Evolutionary conservation across 2,329 filamentous ascomycete species (phyloP), one percentile per base, ranked within the genome.

Genomic region (Cytospora piceae): DNA sequence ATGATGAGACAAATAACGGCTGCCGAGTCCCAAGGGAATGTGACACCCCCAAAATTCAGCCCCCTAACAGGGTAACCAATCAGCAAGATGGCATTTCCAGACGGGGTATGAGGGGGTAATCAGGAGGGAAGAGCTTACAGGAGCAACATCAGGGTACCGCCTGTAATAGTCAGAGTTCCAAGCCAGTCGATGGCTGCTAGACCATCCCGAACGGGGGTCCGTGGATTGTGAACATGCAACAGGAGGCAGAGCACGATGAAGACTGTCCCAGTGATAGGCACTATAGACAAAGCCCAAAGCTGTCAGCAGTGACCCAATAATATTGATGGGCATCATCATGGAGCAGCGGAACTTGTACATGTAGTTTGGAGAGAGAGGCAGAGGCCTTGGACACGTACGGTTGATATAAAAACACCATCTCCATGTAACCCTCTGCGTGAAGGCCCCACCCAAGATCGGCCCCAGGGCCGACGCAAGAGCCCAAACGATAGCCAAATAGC

Each of bases 1-100:
- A 88, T 77, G 59, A 89, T 75, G 27, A 89, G 79, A 70, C 84
- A 86, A 56, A 90, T 75, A 14, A 89, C 85, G 8, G 79, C 81
- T 0, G 85, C 77, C 0, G 85, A 88, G 67, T 76, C 75, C 87
- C 87, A 90, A 0, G 87, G 85, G 63, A 82, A 79, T 3, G 80
- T 79, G 34, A 85, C 81, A n/a, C 88, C 89, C 6, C 89, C 89
- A 59, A 87, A 87, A 68, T 90, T 85, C 34, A 92, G 81, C 1
- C 87, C 89, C 15, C 39, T 42, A 14, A 20, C 17, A 7, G 17
- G 4, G 17, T 20, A 4, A 42, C 17, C 5, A 14, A 42, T 42
- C 39, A 42, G 39, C 17, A 42, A 42, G 39, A 17, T 42, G 39
- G 15, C 39, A 42, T 42, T 42, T 20, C 5, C 17, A 42, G 39